Conservation (phyloP, 192 early-diverging fungal species). For the Podila epigama region DNA sequence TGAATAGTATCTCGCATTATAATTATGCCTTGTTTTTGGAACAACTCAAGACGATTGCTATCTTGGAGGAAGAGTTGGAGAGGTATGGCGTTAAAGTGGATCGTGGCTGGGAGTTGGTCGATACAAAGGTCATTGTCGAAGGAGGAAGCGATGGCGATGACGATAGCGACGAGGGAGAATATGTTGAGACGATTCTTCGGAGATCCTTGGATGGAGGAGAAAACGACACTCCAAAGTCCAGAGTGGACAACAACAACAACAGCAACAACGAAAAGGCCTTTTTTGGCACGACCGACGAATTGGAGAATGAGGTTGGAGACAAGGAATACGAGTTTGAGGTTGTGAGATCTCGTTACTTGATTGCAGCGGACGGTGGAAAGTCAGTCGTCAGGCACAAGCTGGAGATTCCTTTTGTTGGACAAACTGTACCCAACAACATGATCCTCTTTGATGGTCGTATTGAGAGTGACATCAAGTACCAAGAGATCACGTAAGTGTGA, state of each 20-base stretch:
- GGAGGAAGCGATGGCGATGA: slow-evolving; percentile 4
- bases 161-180: too few species aligned
- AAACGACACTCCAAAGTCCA: too few species aligned
- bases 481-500: slow-evolving; percentile 26
- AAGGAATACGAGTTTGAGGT: slow-evolving; percentile 24
- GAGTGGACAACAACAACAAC: slow-evolving; percentile 9
- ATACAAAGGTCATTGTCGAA: slow-evolving; percentile 26
- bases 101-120: slow-evolving; percentile 40
- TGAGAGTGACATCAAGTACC: slow-evolving; percentile 17
- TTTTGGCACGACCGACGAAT: slow-evolving; percentile 26
- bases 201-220: slow-evolving; percentile 33
- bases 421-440: slow-evolving; percentile 26
- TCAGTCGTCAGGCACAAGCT: slow-evolving; percentile 47
- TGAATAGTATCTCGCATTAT: slow-evolving; percentile 37
- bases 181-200: slow-evolving; percentile 33
- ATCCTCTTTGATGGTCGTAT: slow-evolving; percentile 33
- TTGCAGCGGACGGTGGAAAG: slow-evolving; percentile 42
- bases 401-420: slow-evolving; percentile 24
- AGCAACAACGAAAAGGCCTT: slow-evolving; percentile 15
- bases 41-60: slow-evolving; percentile 18
- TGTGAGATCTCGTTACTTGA: slow-evolving; percentile 26
- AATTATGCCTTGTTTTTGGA: slow-evolving; percentile 33
- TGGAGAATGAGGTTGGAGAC: slow-evolving; percentile 20
- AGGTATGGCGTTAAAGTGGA: slow-evolving; percentile 13
- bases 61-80: slow-evolving; percentile 27